These are phyloP conservation scores for Glaciozyma antarctica DNA, from an alignment of 768 basidiomycete genomes.

Conservation along the genomic window DNA sequence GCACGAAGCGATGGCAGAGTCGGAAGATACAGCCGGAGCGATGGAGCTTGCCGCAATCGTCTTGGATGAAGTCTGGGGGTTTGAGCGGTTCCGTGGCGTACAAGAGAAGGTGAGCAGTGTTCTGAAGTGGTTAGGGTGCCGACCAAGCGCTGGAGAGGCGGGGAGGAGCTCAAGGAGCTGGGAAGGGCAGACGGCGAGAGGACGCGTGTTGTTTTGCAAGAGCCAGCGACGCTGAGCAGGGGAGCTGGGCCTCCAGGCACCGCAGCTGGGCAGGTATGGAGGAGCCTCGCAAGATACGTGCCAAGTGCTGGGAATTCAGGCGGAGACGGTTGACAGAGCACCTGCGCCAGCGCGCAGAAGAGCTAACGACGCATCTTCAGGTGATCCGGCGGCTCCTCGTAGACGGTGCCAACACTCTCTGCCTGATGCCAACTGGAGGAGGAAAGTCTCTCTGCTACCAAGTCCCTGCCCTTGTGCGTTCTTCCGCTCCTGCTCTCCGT, in stretches of 20 bases:
- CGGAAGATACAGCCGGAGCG: background rate
- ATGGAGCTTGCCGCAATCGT: conserved; percentile 42
- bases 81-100: conserved; percentile 40
- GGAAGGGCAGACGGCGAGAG: background rate
- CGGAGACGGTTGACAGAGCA: background rate
- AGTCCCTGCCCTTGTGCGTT: conserved; percentile 63
- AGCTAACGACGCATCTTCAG: conserved; percentile 17
- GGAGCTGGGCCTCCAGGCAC: no score
- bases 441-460: conserved; percentile 46
- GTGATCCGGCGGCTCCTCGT: conserved; percentile 43
- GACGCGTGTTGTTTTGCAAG: background rate
- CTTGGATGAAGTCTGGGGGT: conserved; percentile 41
- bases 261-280: no score
- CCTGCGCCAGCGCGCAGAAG: no score
- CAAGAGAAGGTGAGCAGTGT: conserved; percentile 40
- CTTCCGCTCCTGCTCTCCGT: background rate
- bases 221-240: background rate
- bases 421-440: conserved; percentile 70
- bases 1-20: background rate
- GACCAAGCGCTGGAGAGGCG: background rate
- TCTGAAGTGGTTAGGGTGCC: background rate
- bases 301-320: background rate
- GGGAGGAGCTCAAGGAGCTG: background rate
- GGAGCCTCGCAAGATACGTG: no score
- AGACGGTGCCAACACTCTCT: conserved; percentile 44